phyloP scores from a whole-genome alignment of 352 stramenopile genomes.

The Globisporangium apiculatum region DNA sequence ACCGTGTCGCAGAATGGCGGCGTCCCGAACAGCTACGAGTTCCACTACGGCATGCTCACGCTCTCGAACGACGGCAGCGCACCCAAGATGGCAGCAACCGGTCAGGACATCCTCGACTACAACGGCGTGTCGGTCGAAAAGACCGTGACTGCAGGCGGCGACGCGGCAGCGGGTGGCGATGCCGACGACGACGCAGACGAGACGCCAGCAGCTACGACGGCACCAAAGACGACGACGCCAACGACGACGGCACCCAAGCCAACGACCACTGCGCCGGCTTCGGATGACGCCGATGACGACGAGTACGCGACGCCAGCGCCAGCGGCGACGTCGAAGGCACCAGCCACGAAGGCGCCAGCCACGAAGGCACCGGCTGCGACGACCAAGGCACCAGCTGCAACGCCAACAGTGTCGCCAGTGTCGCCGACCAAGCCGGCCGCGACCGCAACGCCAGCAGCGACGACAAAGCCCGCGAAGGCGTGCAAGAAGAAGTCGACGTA shows the following conservation, averaged over 20 bases:
- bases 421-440: not conserved
- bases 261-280: not conserved
- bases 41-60: conserved; percentile 61
- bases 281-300: too few relatives aligned
- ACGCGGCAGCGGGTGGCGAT: conserved; percentile 1
- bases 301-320: not conserved
- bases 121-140: conserved; percentile 59
- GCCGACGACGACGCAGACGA: not conserved
- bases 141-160: conserved; percentile 5
- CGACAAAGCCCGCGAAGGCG: conserved; percentile 1
- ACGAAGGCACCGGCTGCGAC: conserved; percentile 4
- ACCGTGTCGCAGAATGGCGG: conserved; percentile 21
- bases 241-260: not conserved
- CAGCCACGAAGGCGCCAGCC: conserved; percentile 5
- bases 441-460: not conserved
- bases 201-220: conserved; percentile 5
- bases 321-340: not conserved
- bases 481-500: conserved; percentile 14
- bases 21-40: conserved; percentile 37
- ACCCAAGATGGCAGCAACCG: conserved; percentile 31
- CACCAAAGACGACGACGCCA: not conserved
- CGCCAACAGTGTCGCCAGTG: not conserved
- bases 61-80: conserved; percentile 50
- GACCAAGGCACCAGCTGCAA: not conserved
- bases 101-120: conserved; percentile 55